A percentile compares a stretch with the other conserved stretches of the same genome.
Evolutionary conservation across 352 stramenopile species (phyloP).

Genomic region (Phytophthora colocasiae): DNA sequence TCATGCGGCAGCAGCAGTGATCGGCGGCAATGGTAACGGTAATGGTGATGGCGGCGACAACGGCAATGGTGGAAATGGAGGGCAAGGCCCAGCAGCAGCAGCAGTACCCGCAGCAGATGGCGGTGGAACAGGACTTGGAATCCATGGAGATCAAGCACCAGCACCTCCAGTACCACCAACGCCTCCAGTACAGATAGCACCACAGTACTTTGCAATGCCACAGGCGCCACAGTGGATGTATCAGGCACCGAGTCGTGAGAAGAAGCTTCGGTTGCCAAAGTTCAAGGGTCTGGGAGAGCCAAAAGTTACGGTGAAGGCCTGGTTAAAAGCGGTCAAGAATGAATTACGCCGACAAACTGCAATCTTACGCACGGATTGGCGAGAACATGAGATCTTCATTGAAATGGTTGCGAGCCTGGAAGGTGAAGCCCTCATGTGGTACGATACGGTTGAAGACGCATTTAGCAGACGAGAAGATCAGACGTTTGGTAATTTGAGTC

Average conservation of each 20-base stretch:
- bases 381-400: not conserved
- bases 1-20: no score
- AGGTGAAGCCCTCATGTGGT: conserved; percentile 6
- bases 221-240: conserved; percentile 1
- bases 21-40: no score
- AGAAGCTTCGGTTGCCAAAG: not conserved
- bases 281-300: not conserved
- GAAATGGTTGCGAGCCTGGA: conserved; percentile 12
- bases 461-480: not conserved
- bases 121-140: no score
- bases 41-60: no score
- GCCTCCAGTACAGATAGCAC: not conserved
- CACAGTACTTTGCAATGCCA: not conserved
- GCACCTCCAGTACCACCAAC: no score
- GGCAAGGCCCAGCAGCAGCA: no score
- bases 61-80: no score
- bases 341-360: not conserved
- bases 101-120: no score
- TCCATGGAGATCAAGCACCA: no score
- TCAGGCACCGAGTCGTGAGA: not conserved
- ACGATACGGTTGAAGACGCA: conserved; percentile 1
- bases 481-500: conserved; percentile 3
- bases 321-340: conserved; percentile 5
- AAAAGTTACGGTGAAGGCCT: conserved; percentile 1
- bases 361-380: not conserved